Conservation (phyloP, 176 grass and related monocot species). For the Oryza meridionalis region DNA sequence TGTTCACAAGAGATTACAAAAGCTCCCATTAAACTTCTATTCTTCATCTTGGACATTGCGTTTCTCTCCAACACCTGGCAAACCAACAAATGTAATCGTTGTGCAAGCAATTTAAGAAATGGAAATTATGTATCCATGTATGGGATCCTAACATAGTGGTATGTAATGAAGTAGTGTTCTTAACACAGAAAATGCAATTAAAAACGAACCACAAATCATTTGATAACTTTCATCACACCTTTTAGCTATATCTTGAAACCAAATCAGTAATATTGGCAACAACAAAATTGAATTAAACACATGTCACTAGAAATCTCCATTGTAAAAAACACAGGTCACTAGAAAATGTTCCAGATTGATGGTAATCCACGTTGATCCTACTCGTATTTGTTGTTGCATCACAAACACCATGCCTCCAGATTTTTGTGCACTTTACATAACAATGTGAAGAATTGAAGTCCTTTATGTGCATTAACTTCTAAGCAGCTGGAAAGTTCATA, state of each 20-base stretch:
- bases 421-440: conserved; percentile 4
- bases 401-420: not conserved
- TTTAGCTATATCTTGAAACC: not conserved
- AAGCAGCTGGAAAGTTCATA: conserved; percentile 7
- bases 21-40: conserved; percentile 47
- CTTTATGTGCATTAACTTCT: not conserved
- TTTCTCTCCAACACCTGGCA: conserved; percentile 47
- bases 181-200: not conserved
- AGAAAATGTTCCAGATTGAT: conserved; percentile 6
- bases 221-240: not conserved
- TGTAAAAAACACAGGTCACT: not conserved
- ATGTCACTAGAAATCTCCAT: not conserved
- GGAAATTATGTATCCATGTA: conserved; percentile 16
- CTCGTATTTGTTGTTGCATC: not conserved
- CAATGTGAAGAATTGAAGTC: not conserved
- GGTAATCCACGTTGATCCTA: not conserved
- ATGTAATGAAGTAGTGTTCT: not conserved
- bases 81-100: conserved; percentile 26
- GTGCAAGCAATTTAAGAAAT: conserved; percentile 24
- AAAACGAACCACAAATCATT: not conserved
- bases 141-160: not conserved
- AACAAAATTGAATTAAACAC: not conserved
- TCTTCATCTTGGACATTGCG: conserved; percentile 47
- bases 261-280: not conserved
- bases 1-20: conserved; percentile 70